Evolutionary conservation across 306 rosid species (phyloP), one percentile per base, ranked within the genome.

Genomic region (Trifolium repens): DNA sequence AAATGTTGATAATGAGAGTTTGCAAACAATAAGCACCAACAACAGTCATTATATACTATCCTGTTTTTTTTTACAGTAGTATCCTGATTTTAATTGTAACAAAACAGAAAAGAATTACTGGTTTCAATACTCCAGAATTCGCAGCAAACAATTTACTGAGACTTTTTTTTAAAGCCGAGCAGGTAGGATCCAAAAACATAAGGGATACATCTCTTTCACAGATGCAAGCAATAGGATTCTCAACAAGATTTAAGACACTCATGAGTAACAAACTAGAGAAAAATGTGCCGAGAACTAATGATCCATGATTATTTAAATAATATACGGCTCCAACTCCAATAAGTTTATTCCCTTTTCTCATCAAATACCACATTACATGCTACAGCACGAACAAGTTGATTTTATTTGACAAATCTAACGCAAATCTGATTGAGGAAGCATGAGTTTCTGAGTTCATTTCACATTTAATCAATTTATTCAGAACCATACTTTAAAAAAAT

Each of bases 1-100:
- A 52, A 84, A 83, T 67, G 72, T 78, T 67, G 65, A 15, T 54
- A 67, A n/a, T 40, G 76, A 78, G 34, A 58, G 71, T 65, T 64
- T 34, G 62, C 68, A 46, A 82, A 67, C 44, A 53, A 69, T 44
- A 71, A 80, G 60, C 35, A 70, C 24, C 68, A 58, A 59, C 49
- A 66, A 47, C 62, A 74, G 50, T 39, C 58, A 65, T 67, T 43
- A 69, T 17, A 50, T 53, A 26, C 14, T 53, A 16, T 46, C 66
- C 35, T 17, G 3, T 30, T 32, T 32, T 32, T 32, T 32, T 32
- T 32, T 32, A 32, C 35, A 32, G 35, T 32, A 32, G 35, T 4
- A 32, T 32, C 35, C 37, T 37, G 26, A 54, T 59, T 19, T 69
- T 55, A 44, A 50, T 67, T 9, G 67, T 39, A 67, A 60, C 54